Evolutionary conservation across 2,329 filamentous ascomycete genomes (phyloP).

Genomic region (Phyllosticta ampelicida): DNA sequence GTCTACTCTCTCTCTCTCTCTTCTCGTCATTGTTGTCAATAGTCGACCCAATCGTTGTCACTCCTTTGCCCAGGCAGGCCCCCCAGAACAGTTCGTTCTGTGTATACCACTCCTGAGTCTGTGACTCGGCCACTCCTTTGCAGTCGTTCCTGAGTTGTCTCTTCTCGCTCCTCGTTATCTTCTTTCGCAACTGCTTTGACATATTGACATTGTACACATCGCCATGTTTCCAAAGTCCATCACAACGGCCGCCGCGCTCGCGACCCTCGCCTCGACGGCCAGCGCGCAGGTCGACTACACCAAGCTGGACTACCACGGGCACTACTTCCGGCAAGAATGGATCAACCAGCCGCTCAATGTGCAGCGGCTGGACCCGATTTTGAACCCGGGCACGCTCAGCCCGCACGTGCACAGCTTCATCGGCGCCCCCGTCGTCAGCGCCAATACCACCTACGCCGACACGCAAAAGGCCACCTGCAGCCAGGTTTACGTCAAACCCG

Average conservation of each 20-base stretch:
- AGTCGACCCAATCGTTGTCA: not conserved
- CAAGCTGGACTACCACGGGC: constrained; percentile 26
- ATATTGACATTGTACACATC: constrained; percentile 6
- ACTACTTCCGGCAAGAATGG: constrained; percentile 30
- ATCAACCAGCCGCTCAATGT: constrained; percentile 23
- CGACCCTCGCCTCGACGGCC: constrained; percentile 18
- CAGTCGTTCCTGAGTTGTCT: not conserved
- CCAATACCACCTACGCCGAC: constrained; percentile 18
- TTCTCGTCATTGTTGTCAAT: not conserved
- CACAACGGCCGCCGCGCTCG: constrained; percentile 4
- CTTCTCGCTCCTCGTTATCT: not conserved
- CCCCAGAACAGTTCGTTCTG: not conserved
- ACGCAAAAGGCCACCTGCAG: constrained; percentile 24
- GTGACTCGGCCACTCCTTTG: constrained; percentile 7
- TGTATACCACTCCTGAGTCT: constrained; percentile 1
- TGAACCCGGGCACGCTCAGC: constrained; percentile 22
- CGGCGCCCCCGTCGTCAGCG: constrained; percentile 24
- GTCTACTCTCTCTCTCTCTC: not conserved
- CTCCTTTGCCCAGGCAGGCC: constrained; percentile 5
- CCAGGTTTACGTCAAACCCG: constrained; percentile 26
- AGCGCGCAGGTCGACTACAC: constrained; percentile 15
- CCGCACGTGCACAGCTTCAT: constrained; percentile 30
- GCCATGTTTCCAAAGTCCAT: constrained; percentile 21
- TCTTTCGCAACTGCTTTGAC: constrained; percentile 2
- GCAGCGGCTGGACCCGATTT: constrained; percentile 26